Percentiles rank a stretch among this genome's conserved stretches.
These are phyloP conservation scores for Saposhnikovia divaricata DNA, from an alignment of 129 eudicot species.

Conservation along the genomic window DNA sequence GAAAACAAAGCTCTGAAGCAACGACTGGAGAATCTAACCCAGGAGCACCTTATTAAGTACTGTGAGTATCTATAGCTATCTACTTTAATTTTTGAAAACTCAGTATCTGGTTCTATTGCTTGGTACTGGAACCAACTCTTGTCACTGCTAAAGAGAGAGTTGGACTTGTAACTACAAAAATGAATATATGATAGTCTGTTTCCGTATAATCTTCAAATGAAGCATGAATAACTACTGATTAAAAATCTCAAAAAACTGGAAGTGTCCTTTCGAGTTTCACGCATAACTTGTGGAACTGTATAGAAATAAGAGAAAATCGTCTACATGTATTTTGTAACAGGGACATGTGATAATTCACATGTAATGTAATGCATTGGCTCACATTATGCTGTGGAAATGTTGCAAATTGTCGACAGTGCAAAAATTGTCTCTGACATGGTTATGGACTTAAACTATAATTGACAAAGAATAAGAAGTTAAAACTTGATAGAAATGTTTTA, in stretches of 20 bases:
- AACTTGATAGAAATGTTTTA: not conserved
- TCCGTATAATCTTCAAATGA: not conserved
- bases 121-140: not conserved
- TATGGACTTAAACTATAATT: not conserved
- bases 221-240: not conserved
- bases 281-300: not conserved
- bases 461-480: not conserved
- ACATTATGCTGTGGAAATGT: not conserved
- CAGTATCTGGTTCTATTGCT: not conserved
- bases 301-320: not conserved
- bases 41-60: constrained; percentile 8
- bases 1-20: constrained; percentile 10
- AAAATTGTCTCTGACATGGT: not conserved
- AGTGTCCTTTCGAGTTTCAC: not conserved
- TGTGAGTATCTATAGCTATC: constrained; percentile 1
- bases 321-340: not conserved
- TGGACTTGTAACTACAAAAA: not conserved
- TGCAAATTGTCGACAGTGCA: not conserved
- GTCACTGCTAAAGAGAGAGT: not conserved
- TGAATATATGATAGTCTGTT: not conserved
- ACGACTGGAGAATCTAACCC: not conserved
- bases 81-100: not conserved
- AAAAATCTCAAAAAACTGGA: not conserved
- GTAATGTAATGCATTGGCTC: not conserved
- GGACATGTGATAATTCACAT: not conserved